Evolutionary conservation across 345 rosid genomes (phyloP).

Genomic region (Populus alba): DNA sequence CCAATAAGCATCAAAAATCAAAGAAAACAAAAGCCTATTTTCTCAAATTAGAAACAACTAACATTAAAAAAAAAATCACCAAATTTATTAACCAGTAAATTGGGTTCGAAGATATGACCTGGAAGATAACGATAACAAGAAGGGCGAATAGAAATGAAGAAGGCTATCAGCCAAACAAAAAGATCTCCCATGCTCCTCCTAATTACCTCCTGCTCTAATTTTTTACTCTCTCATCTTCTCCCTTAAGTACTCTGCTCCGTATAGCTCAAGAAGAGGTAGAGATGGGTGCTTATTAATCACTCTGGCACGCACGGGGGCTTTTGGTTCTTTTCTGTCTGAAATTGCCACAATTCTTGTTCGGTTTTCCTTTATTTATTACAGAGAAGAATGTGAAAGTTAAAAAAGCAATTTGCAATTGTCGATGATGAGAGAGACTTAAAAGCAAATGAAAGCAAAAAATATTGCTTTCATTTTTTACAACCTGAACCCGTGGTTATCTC

Average conservation of each 20-base stretch:
- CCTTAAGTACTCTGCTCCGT: background rate
- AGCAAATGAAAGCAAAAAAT: no score
- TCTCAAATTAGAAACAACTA: background rate
- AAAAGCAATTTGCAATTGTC: no score
- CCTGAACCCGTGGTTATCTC: no score
- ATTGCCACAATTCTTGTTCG: background rate
- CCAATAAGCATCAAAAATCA: background rate
- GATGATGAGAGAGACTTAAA: no score
- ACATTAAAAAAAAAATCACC: background rate
- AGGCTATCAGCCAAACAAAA: slow-evolving; percentile 71
- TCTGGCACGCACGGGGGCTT: background rate
- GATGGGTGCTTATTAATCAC: no score
- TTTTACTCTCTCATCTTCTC: slow-evolving; percentile 2
- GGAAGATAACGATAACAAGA: slow-evolving; percentile 67
- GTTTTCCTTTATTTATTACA: background rate
- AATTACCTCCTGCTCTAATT: background rate
- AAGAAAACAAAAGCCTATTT: background rate
- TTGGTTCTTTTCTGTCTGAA: background rate
- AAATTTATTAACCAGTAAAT: background rate
- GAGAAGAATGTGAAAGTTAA: no score
- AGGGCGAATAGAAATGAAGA: slow-evolving; percentile 76
- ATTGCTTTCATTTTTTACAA: no score
- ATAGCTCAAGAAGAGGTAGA: background rate
- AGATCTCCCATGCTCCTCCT: slow-evolving; percentile 66
- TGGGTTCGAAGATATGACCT: slow-evolving; percentile 47